Base-by-base conservation (phyloP, 805 yeast species). In the Scheffersomyces lignosus region DNA sequence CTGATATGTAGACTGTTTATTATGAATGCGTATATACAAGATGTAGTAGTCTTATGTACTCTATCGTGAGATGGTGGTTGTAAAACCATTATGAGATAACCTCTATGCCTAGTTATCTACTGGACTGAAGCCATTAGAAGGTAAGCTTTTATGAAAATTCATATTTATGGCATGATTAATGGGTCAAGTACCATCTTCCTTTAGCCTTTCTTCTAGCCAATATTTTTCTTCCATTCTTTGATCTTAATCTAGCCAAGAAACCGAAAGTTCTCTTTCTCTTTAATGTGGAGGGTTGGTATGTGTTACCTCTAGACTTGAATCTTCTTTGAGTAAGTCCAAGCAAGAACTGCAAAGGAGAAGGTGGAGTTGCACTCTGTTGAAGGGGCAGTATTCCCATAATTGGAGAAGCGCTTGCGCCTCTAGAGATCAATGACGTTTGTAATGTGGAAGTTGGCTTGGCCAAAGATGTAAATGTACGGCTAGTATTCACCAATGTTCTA, bases 161-260 rank as follows among this genome's bases (percentile, higher is more conserved):
- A n/a, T n/a, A n/a, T n/a, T n/a, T 20, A 20, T 20, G 24, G 24
- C 24, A 20, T 24, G 10, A 12, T 64, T 66, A 91, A 54, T 93
- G 91, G 29, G 95, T 72, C 53, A 93, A 66, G 56, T 80, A 89
- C 97, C 97, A 90, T 65, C 98, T 79, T 3, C 96, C 96, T 66
- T 93, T 93, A 15, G 78, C 83, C 52, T 69, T 81, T 64, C 98
- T 78, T 58, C 91, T 77, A 37, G 77, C 77, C 38, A 93, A 64
- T 26, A 93, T 77, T 56, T 81, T 86, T 49, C 91, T 77, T 5
- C 97, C 97, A 25, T 78, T 74, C 51, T 74, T 77, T 5, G 84
- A 65, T 56, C 81, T 79, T 63, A 84, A 77, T 58, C 97, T 79
- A 9, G 95, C 88, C 58, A 93, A 71, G 52, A 90, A 93, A 0